Evolutionary conservation across 345 rosid species (phyloP).

Genomic region (Arabidopsis arenosa): DNA sequence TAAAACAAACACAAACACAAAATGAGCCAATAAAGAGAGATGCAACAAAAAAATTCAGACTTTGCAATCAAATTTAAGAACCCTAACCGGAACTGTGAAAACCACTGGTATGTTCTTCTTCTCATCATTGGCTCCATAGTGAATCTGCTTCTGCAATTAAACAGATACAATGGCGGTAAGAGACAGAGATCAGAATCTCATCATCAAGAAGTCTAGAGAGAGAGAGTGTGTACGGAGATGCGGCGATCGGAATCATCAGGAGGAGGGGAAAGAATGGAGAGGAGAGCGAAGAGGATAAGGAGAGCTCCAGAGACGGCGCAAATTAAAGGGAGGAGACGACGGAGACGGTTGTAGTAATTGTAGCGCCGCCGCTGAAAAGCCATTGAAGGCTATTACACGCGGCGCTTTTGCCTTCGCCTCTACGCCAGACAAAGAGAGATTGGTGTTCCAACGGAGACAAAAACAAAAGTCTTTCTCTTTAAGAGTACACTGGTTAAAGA

Average conservation of each 20-base stretch:
- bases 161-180: constrained; percentile 22
- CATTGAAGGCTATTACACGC: constrained; percentile 50
- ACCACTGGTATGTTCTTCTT: constrained; percentile 41
- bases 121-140: constrained; percentile 40
- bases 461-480: constrained; percentile 28
- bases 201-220: background rate
- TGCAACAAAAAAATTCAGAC: constrained; percentile 19
- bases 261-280: constrained; percentile 73
- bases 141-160: constrained; percentile 40
- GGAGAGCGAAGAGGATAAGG: constrained; percentile 67
- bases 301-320: constrained; percentile 63
- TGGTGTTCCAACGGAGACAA: constrained; percentile 31
- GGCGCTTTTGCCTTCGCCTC: constrained; percentile 32
- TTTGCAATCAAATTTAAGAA: constrained; percentile 24
- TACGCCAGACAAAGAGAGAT: constrained; percentile 31
- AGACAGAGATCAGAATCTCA: constrained; percentile 19
- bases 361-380: constrained; percentile 79
- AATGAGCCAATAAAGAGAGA: background rate
- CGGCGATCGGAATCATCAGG: constrained; percentile 62
- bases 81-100: constrained; percentile 80
- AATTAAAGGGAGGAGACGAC: constrained; percentile 55
- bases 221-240: constrained; percentile 45
- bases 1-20: constrained; percentile 30
- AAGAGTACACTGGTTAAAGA: background rate
- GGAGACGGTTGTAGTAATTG: constrained; percentile 56